A percentile compares a stretch with the other conserved stretches of the same genome.
Conservation (phyloP, 106 monocot genomes). For the Phalaenopsis equestris region DNA sequence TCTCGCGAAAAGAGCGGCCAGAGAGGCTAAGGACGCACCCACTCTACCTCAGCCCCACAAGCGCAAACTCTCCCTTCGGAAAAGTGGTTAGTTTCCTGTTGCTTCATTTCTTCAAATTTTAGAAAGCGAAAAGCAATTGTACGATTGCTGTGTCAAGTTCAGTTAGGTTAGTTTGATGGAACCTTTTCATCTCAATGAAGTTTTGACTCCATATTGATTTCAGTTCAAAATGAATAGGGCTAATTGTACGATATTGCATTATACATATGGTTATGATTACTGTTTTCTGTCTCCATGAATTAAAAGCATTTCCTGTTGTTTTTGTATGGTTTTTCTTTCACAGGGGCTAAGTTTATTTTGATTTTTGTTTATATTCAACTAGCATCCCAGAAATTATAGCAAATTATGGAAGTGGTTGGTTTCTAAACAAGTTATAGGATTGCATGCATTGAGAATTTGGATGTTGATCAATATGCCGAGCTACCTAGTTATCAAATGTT, state of each 20-base stretch:
- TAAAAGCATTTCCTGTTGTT: not conserved
- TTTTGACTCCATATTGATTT: not conserved
- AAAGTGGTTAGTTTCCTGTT: slow-evolving; percentile 26
- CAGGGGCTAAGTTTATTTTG: too few relatives aligned
- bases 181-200: not conserved
- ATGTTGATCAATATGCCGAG: not conserved
- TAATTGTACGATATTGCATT: not conserved
- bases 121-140: not conserved
- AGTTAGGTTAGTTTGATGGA: too few relatives aligned
- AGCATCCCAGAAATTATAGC: not conserved
- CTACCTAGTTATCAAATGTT: not conserved
- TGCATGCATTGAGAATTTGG: not conserved
- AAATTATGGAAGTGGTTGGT: not conserved
- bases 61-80: slow-evolving; percentile 63
- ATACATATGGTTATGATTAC: not conserved
- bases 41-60: slow-evolving; percentile 95
- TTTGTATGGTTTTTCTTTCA: not conserved
- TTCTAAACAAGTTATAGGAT: not conserved
- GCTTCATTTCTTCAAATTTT: not conserved
- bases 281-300: not conserved
- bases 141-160: too few relatives aligned
- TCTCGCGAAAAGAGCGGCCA: slow-evolving; percentile 88
- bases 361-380: not conserved
- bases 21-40: slow-evolving; percentile 96
- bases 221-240: not conserved